Percentiles rank a stretch among this genome's conserved stretches.
Evolutionary conservation across 495 filamentous ascomycete genomes (phyloP).

Genomic region (Chaetomium fimeti): DNA sequence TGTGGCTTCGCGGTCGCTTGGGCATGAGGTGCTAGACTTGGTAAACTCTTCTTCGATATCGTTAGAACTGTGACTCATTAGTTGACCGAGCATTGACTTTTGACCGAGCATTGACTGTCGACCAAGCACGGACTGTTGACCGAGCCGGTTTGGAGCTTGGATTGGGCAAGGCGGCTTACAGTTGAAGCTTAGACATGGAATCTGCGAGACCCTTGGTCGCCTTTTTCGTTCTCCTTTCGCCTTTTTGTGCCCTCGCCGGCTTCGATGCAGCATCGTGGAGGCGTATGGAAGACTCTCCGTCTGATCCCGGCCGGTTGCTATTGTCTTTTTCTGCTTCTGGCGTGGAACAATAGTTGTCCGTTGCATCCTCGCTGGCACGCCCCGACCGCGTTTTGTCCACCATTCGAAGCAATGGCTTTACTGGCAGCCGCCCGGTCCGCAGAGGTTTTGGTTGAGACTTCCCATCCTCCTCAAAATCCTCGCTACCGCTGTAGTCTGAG

Average conservation of each 20-base stretch:
- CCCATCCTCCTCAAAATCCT: slow-evolving; percentile 20
- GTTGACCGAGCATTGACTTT: background rate
- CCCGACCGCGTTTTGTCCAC: background rate
- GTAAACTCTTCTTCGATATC: background rate
- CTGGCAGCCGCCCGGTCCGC: slow-evolving; percentile 6
- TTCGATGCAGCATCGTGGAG: background rate
- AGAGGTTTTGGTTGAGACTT: slow-evolving; percentile 5
- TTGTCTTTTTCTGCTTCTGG: background rate
- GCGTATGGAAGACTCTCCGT: background rate
- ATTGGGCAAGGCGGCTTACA: slow-evolving; percentile 20
- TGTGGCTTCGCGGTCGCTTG: slow-evolving; percentile 17
- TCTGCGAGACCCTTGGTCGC: slow-evolving; percentile 26
- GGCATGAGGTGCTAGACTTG: background rate
- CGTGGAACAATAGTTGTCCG: background rate
- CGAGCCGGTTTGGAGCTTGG: no score
- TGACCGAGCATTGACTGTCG: no score
- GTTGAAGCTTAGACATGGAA: slow-evolving; percentile 27
- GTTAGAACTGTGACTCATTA: slow-evolving; percentile 15
- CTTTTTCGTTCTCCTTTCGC: background rate
- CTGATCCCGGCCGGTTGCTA: background rate
- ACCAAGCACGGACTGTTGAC: no score
- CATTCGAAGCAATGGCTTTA: slow-evolving; percentile 12
- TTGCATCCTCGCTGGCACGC: background rate
- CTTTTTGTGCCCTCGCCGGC: background rate
- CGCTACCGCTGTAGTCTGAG: slow-evolving; percentile 21